Percentiles rank a stretch among this genome's conserved stretches.
Conservation (phyloP, 2,329 filamentous ascomycete species). For the Chaetomiaceae sp. region DNA sequence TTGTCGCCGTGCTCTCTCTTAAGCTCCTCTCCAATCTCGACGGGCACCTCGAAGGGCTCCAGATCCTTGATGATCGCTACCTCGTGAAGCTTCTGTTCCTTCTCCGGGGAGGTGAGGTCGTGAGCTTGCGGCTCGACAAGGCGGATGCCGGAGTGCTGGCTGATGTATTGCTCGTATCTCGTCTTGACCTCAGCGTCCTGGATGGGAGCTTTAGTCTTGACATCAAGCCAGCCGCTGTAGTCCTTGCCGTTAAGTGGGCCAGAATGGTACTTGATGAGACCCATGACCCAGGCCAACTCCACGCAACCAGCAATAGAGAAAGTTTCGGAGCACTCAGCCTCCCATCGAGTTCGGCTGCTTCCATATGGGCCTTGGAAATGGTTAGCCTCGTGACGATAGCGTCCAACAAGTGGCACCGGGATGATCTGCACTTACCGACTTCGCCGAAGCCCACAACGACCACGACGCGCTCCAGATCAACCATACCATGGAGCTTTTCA, state of each 20-base stretch:
- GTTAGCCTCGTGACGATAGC: too few species aligned
- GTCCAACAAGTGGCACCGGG: too few species aligned
- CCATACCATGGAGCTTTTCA: constrained; percentile 27
- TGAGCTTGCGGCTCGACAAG: constrained; percentile 26
- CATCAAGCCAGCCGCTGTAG: constrained; percentile 55
- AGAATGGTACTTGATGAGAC: constrained; percentile 62
- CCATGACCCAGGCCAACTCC: constrained; percentile 72
- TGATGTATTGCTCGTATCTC: constrained; percentile 31
- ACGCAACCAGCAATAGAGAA: constrained; percentile 67
- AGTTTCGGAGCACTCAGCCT: constrained; percentile 64
- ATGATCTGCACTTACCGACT: too few species aligned
- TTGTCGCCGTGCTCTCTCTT: too few species aligned
- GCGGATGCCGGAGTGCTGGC: constrained; percentile 32
- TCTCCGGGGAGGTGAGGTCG: constrained; percentile 24
- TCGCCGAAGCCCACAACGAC: constrained; percentile 39
- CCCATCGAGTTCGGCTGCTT: constrained; percentile 65
- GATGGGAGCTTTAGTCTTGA: constrained; percentile 26
- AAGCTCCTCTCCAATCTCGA: too few species aligned
- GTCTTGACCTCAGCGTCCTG: constrained; percentile 29
- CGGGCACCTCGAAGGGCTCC: constrained; percentile 32
- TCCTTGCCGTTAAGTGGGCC: constrained; percentile 37
- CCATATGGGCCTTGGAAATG: constrained; percentile 62
- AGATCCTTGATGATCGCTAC: constrained; percentile 32
- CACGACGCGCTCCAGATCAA: constrained; percentile 34
- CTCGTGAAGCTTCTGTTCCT: constrained; percentile 32